These are phyloP conservation scores for Colletotrichum zoysiae DNA, from an alignment of 2,329 filamentous ascomycete species.

Conservation along the genomic window DNA sequence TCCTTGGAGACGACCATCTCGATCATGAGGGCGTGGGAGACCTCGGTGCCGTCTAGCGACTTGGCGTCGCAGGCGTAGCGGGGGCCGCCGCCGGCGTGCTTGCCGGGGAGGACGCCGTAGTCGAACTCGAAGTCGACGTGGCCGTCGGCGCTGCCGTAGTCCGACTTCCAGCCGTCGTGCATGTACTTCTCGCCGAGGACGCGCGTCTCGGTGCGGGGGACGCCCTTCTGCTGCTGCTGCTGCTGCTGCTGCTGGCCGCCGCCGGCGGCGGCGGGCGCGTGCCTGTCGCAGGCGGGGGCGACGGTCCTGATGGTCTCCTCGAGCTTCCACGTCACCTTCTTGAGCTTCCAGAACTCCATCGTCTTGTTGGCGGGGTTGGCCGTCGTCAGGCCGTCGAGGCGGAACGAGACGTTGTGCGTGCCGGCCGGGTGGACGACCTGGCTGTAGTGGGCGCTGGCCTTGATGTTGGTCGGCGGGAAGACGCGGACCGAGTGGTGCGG, in stretches of 20 bases:
- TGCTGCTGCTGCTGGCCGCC: slow-evolving; percentile 49
- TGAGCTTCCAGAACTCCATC: slow-evolving; percentile 85
- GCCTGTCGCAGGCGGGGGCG: slow-evolving; percentile 83
- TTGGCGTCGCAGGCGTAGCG: slow-evolving; percentile 84
- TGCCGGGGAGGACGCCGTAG: slow-evolving; percentile 65
- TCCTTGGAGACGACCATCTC: slow-evolving; percentile 97
- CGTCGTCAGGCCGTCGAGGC: slow-evolving; percentile 86
- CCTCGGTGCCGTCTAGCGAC: slow-evolving; percentile 78
- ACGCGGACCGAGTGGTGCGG: slow-evolving; percentile 93
- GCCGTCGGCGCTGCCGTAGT: slow-evolving; percentile 65
- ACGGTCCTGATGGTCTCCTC: slow-evolving; percentile 87
- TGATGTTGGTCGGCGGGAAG: slow-evolving; percentile 96
- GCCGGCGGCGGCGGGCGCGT: slow-evolving; percentile 70
- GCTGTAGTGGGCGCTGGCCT: slow-evolving; percentile 84
- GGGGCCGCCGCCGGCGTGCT: slow-evolving; percentile 55
- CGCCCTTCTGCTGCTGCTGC: slow-evolving; percentile 67
- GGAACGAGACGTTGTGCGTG: slow-evolving; percentile 82
- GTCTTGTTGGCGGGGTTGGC: slow-evolving; percentile 77
- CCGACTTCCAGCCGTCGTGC: slow-evolving; percentile 90
- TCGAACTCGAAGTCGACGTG: slow-evolving; percentile 85
- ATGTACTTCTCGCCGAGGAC: slow-evolving; percentile 85
- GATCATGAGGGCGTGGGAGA: slow-evolving; percentile 87
- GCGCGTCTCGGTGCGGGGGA: slow-evolving; percentile 80
- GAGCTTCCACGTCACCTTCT: slow-evolving; percentile 92
- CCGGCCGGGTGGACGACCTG: slow-evolving; percentile 89